phyloP scores from a whole-genome alignment of 257 asterid genomes.

The Scutellaria minor region DNA sequence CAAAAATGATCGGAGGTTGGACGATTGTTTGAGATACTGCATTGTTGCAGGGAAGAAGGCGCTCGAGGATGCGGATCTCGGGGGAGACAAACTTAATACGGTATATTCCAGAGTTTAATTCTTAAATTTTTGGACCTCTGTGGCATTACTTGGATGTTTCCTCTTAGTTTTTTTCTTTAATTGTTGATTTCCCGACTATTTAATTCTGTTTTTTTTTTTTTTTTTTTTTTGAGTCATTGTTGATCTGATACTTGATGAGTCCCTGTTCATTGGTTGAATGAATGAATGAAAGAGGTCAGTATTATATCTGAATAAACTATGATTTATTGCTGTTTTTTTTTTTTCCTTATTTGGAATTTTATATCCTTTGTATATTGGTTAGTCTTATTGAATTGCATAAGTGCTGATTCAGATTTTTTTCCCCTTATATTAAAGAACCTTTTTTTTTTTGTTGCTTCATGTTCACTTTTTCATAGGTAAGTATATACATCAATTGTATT shows the following conservation, averaged over 20 bases:
- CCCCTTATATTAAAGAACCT: not conserved
- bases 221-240: not conserved
- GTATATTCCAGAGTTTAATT: conserved; percentile 36
- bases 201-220: conserved; percentile 15
- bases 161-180: not conserved
- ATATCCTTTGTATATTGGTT: not conserved
- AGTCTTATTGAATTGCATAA: conserved; percentile 12
- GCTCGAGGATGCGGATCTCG: conserved; percentile 60
- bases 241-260: conserved; percentile 3
- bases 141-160: not conserved
- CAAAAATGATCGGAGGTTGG: conserved; percentile 61
- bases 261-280: conserved; percentile 14
- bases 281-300: not conserved
- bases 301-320: not conserved
- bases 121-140: not conserved
- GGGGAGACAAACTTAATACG: conserved; percentile 48
- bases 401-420: not conserved
- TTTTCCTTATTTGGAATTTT: not conserved
- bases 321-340: not conserved
- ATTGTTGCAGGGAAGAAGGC: conserved; percentile 67
- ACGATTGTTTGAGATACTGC: conserved; percentile 62
- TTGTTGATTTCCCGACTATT: not conserved
- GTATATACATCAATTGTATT: not conserved
- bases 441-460: not conserved
- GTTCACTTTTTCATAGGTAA: not conserved